Evolutionary conservation across 1,284 basidiomycete species (phyloP).

Genomic region (Cryptococcus hybrid): DNA sequence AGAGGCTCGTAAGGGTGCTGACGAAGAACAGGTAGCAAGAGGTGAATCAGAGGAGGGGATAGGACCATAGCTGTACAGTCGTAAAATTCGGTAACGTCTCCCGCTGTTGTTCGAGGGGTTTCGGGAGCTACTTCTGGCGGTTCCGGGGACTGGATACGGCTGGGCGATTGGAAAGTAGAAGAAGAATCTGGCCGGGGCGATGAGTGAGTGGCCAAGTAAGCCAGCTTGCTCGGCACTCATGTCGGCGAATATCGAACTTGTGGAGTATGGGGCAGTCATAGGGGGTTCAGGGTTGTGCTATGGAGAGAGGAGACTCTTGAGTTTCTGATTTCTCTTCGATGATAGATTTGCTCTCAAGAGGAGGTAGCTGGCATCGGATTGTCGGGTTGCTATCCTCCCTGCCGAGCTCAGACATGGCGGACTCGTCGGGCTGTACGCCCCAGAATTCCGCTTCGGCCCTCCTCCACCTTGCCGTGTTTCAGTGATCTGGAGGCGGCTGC

Average conservation of each 20-base stretch:
- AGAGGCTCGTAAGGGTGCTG: background rate
- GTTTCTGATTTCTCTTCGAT: background rate
- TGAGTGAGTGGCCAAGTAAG: constrained; percentile 32
- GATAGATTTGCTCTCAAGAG: constrained; percentile 2
- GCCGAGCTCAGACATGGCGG: constrained; percentile 2
- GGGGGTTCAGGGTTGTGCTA: background rate
- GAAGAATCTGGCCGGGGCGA: constrained; percentile 9
- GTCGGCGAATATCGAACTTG: constrained; percentile 37
- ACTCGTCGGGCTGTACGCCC: constrained; percentile 2
- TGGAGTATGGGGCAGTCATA: constrained; percentile 9
- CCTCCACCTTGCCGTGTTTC: background rate
- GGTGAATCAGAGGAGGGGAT: constrained; percentile 8
- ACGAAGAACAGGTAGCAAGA: constrained; percentile 1
- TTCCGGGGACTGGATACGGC: constrained; percentile 1
- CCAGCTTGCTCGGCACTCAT: constrained; percentile 41
- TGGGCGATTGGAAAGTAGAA: constrained; percentile 25
- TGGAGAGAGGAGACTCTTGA: background rate
- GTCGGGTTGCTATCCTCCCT: constrained; percentile 24
- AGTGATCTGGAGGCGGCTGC: background rate
- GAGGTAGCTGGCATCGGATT: constrained; percentile 15
- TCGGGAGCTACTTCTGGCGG: too few relatives aligned
- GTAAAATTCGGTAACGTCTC: constrained; percentile 32
- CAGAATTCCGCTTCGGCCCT: constrained; percentile 12
- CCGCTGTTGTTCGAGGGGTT: constrained; percentile 6
- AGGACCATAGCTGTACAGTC: constrained; percentile 24